Evolutionary conservation across 1,284 basidiomycete genomes (phyloP), one percentile per base, ranked within the genome.

Genomic region (Rhodofomes roseus): DNA sequence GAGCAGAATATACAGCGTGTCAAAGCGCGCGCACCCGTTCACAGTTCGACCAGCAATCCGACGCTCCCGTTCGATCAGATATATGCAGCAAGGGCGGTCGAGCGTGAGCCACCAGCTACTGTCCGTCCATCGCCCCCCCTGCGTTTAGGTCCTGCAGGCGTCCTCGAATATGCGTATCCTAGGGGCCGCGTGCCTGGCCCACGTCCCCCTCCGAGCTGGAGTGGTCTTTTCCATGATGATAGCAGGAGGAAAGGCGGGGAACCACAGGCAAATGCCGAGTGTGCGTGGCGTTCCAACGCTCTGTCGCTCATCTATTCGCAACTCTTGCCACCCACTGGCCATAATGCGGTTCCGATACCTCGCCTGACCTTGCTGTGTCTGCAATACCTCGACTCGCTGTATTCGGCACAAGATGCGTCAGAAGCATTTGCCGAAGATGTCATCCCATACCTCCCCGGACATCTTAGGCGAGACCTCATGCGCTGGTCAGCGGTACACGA

Each of bases 401-500:
- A 63, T 29, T 71, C 68, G 43, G 56, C 63, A 2, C 61, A 65
- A 0, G 9, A 63, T n/a, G 68, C 57, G 22, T 40, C 60, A 12
- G 68, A 61, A 12, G 63, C 70, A 40, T 72, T 78, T 31, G 71
- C 65, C n/a, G 66, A 77, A 22, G 73, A 80, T 22, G 67, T 85
- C 53, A 74, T 80, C 1, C 78, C 80, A 0, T 79, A 74, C 58
- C 74, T 90, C 9, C 81, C 85, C 0, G 67, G 72, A 0, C 86
- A 89, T 66, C 76, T 89, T 31, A 78, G 82, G 20, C 79, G 81
- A 44, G 76, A 78, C 36, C 73, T 88, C 16, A 70, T 89, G 29
- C 81, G 85, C 9, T 78, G 83, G 61, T 73, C 81, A 4, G 81
- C 86, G 16, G 69, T 87, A 18, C 76, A 85, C 58, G 70, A 73